Percentiles rank a stretch among this genome's conserved stretches.
Conservation (phyloP, 495 filamentous ascomycete genomes). For the Penicillium silybi region DNA sequence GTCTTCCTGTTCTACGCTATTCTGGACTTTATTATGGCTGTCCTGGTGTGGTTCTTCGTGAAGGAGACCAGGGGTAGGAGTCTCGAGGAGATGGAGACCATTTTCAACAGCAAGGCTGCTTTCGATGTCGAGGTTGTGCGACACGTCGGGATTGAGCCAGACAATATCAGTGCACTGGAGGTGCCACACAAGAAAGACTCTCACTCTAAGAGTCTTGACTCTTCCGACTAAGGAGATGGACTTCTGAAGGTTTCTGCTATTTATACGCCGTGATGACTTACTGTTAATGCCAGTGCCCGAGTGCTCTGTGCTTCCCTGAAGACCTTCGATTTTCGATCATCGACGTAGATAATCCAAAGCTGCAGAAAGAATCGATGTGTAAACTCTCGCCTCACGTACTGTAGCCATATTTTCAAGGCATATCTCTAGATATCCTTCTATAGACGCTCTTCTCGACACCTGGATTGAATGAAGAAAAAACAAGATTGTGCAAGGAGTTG, state of each 20-base stretch:
- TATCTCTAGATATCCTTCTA: background rate
- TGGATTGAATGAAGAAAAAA: too few relatives aligned
- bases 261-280: background rate
- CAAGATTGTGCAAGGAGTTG: too few relatives aligned
- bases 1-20: conserved; percentile 44
- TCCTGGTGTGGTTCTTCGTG: conserved; percentile 56
- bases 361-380: too few relatives aligned
- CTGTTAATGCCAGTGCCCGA: background rate
- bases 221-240: background rate
- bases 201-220: background rate
- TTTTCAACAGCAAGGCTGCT: conserved; percentile 25
- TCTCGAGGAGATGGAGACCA: conserved; percentile 45
- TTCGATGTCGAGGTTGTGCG: conserved; percentile 23
- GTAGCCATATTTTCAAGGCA: background rate
- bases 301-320: background rate
- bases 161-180: conserved; percentile 10
- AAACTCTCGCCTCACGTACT: background rate
- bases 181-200: conserved; percentile 11
- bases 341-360: background rate
- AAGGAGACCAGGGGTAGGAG: conserved; percentile 57
- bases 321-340: background rate
- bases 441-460: too few relatives aligned
- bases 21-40: conserved; percentile 35
- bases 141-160: conserved; percentile 7
- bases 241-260: background rate